phyloP scores from a whole-genome alignment of 2,329 filamentous ascomycete species.

The Arthrobotrys entomopaga region DNA sequence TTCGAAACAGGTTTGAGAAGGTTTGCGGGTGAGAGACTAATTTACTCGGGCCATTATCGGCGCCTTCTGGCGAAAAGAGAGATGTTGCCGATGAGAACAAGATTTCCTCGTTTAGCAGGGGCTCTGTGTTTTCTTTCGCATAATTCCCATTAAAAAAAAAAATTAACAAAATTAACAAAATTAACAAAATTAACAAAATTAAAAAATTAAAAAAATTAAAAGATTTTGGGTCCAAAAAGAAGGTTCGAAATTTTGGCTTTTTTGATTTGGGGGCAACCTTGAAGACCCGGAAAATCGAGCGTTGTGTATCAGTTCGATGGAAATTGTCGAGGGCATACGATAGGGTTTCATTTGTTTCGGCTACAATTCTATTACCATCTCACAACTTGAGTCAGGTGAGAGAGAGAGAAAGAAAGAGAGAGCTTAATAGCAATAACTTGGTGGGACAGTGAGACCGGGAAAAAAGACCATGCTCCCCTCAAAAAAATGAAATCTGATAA shows the following conservation, averaged over 20 bases:
- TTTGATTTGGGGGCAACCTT: slow-evolving; percentile 12
- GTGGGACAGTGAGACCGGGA: not conserved
- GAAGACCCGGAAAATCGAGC: not conserved
- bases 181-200: too few species aligned
- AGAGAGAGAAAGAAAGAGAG: slow-evolving; percentile 15
- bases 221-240: too few species aligned
- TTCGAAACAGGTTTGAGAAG: not conserved
- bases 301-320: too few species aligned
- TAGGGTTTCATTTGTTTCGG: slow-evolving; percentile 29
- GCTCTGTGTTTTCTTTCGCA: too few species aligned
- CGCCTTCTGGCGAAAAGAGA: slow-evolving; percentile 28
- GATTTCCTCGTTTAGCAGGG: slow-evolving; percentile 1
- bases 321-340: too few species aligned
- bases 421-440: too few species aligned
- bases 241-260: slow-evolving; percentile 23
- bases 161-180: too few species aligned
- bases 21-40: not conserved
- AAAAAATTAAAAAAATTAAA: too few species aligned
- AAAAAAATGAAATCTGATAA: slow-evolving; percentile 1
- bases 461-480: not conserved
- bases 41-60: slow-evolving; percentile 53
- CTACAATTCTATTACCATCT: slow-evolving; percentile 20
- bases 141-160: too few species aligned
- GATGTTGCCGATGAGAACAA: slow-evolving; percentile 43
- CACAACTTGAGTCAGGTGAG: slow-evolving; percentile 20